phyloP scores from a whole-genome alignment of 164 flowering plant species.

The Dillenia suffruticosa region DNA sequence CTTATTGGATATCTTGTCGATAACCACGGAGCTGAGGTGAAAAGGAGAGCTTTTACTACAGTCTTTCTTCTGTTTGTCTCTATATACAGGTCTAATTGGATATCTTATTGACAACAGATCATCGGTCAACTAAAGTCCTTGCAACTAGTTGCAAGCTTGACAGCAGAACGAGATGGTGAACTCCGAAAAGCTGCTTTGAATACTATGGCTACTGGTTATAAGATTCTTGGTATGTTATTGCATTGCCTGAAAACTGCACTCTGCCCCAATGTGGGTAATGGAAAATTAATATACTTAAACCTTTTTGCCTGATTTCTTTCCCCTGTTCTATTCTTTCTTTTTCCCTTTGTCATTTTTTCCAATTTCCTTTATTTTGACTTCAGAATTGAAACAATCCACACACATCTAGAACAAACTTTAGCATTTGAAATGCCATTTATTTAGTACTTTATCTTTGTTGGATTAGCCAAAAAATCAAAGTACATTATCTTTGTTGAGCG shows the following conservation, averaged over 20 bases:
- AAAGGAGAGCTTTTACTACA: neutral
- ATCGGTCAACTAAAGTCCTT: slow-evolving; percentile 80
- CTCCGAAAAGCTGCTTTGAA: slow-evolving; percentile 92
- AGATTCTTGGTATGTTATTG: slow-evolving; percentile 69
- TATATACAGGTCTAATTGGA: neutral
- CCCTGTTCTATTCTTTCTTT: no score
- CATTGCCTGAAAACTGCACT: neutral
- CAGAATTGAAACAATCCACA: no score
- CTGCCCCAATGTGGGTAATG: no score
- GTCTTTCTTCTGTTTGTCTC: neutral
- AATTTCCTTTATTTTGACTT: no score
- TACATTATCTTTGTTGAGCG: no score
- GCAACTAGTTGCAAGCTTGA: slow-evolving; percentile 93
- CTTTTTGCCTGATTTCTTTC: no score
- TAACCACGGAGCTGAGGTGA: slow-evolving; percentile 79
- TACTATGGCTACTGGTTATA: slow-evolving; percentile 86
- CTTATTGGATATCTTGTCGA: slow-evolving; percentile 81
- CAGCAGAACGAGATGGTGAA: slow-evolving; percentile 97
- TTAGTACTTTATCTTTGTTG: no score
- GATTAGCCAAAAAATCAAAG: no score
- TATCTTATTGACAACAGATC: slow-evolving; percentile 38
- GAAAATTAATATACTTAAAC: no score
- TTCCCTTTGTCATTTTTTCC: no score
- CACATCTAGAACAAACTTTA: no score
- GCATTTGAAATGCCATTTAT: no score